phyloP scores from a whole-genome alignment of 2,329 filamentous ascomycete species.

The Aspergillus spinulosporus region DNA sequence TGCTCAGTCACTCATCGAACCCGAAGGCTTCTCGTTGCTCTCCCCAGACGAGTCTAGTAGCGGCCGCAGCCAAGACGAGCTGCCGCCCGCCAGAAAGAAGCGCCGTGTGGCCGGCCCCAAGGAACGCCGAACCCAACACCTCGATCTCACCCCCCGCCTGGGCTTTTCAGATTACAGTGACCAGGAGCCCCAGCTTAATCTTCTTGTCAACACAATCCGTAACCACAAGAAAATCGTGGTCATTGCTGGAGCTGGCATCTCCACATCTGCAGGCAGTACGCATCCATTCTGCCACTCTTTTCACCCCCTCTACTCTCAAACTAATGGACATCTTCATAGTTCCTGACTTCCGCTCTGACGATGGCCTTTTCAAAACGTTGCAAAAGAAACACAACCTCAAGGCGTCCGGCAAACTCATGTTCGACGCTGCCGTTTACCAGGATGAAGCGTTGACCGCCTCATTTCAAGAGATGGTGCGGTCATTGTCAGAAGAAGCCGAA shows the following conservation, averaged over 20 bases:
- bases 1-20: constrained; percentile 40
- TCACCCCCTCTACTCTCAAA: constrained; percentile 13
- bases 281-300: constrained; percentile 33
- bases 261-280: constrained; percentile 88
- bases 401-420: constrained; percentile 89
- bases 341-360: constrained; percentile 91
- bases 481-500: constrained; percentile 75
- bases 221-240: constrained; percentile 97
- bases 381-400: constrained; percentile 88
- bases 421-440: constrained; percentile 96
- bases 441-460: constrained; percentile 83
- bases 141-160: constrained; percentile 61
- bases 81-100: constrained; percentile 73
- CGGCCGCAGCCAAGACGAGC: constrained; percentile 55
- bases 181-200: constrained; percentile 65
- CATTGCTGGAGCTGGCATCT: constrained; percentile 94
- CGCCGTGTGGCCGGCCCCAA: constrained; percentile 63
- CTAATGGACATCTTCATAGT: constrained; percentile 52
- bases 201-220: constrained; percentile 71
- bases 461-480: constrained; percentile 95
- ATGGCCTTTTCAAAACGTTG: constrained; percentile 82
- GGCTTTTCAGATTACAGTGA: constrained; percentile 40
- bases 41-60: constrained; percentile 42
- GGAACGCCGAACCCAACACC: constrained; percentile 75
- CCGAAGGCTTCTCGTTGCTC: constrained; percentile 43